Conservation (phyloP, 148 eudicot species). For the Spergularia marina region DNA sequence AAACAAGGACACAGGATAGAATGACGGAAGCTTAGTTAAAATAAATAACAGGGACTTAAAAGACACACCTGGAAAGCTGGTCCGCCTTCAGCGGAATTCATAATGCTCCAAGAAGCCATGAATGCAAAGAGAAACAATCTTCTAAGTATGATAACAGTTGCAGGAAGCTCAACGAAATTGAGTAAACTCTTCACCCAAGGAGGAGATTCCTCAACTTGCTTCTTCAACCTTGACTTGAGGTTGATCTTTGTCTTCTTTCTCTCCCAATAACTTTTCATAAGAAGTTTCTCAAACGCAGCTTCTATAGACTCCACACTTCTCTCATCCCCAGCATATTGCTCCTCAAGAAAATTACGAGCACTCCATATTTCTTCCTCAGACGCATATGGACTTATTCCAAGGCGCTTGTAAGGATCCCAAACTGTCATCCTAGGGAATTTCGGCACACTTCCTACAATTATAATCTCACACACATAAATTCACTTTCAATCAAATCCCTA, state of each 20-base stretch:
- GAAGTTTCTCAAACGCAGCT: constrained; percentile 84
- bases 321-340: constrained; percentile 81
- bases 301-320: constrained; percentile 88
- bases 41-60: not conserved
- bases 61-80: constrained; percentile 92
- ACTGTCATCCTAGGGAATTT: constrained; percentile 64
- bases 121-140: constrained; percentile 80
- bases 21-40: not conserved
- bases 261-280: constrained; percentile 68
- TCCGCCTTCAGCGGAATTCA: constrained; percentile 88
- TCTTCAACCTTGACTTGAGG: constrained; percentile 78
- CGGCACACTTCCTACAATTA: constrained; percentile 40
- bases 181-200: constrained; percentile 88
- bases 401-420: constrained; percentile 96
- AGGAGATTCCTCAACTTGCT: constrained; percentile 94
- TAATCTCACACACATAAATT: not conserved
- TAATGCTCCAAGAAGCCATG: constrained; percentile 93
- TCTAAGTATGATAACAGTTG: constrained; percentile 65
- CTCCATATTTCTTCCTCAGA: constrained; percentile 93
- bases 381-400: constrained; percentile 79
- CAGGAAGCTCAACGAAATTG: constrained; percentile 82
- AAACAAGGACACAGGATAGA: not conserved
- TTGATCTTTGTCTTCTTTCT: constrained; percentile 83
- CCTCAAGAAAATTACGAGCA: constrained; percentile 76
- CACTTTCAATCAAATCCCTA: not conserved